These are phyloP conservation scores for Cercophora samala DNA, from an alignment of 495 filamentous ascomycete genomes.

Conservation along the genomic window DNA sequence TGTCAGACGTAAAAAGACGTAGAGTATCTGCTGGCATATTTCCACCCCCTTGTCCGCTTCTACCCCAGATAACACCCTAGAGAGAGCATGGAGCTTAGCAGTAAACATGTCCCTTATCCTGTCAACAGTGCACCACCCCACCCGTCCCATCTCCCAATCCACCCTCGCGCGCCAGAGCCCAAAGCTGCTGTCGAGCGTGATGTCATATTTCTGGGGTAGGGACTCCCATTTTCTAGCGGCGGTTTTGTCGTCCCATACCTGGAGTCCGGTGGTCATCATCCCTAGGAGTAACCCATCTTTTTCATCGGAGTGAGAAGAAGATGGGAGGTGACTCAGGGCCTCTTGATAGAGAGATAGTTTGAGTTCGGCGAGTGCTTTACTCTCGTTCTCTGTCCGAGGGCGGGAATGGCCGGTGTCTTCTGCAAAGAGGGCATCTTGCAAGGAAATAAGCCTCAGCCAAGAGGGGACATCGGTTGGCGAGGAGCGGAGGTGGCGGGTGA, in stretches of 20 bases:
- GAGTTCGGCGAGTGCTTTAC: constrained; percentile 66
- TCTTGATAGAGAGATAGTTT: constrained; percentile 79
- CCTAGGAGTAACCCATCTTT: constrained; percentile 60
- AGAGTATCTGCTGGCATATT: constrained; percentile 54
- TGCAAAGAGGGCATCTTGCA: constrained; percentile 64
- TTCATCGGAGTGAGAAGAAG: constrained; percentile 28
- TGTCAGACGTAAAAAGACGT: constrained; percentile 71
- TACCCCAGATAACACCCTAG: constrained; percentile 30
- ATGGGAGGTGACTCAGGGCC: constrained; percentile 59
- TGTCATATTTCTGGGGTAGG: constrained; percentile 1
- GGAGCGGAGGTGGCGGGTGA: constrained; percentile 58
- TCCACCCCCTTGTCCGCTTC: constrained; percentile 24
- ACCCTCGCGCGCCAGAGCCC: constrained; percentile 71
- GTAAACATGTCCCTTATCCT: constrained; percentile 54
- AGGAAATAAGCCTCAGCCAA: constrained; percentile 73
- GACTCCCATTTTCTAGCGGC: constrained; percentile 63
- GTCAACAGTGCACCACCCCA: constrained; percentile 66
- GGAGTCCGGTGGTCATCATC: constrained; percentile 66
- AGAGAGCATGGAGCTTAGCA: constrained; percentile 53
- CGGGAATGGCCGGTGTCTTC: constrained; percentile 45
- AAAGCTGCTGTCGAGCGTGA: constrained; percentile 40
- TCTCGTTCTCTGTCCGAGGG: constrained; percentile 45
- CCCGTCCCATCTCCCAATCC: constrained; percentile 69
- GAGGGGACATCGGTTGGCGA: constrained; percentile 61
- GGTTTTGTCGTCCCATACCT: constrained; percentile 66